phyloP scores from a whole-genome alignment of 495 filamentous ascomycete species.

The Lichenothelia convexa region DNA sequence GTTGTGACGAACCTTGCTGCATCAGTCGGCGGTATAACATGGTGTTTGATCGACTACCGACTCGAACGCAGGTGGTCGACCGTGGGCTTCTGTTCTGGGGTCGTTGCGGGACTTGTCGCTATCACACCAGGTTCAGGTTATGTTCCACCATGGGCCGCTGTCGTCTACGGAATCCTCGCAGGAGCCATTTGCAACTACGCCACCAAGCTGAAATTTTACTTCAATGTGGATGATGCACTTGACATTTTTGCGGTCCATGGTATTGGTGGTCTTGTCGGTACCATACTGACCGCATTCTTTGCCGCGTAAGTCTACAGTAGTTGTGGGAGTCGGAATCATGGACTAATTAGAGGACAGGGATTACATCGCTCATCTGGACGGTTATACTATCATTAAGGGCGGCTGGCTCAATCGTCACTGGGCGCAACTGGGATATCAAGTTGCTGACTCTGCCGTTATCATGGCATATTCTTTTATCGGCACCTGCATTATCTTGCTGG shows the following conservation, averaged over 20 bases:
- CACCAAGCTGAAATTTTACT: constrained; percentile 85
- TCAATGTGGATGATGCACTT: constrained; percentile 73
- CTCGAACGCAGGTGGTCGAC: constrained; percentile 93
- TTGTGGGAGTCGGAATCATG: not conserved
- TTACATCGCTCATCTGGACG: constrained; percentile 82
- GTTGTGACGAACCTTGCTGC: constrained; percentile 58
- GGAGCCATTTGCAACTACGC: constrained; percentile 82
- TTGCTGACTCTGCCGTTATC: constrained; percentile 71
- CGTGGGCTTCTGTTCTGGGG: constrained; percentile 91
- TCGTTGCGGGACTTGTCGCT: constrained; percentile 77
- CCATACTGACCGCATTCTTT: constrained; percentile 78
- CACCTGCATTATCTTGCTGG: constrained; percentile 57
- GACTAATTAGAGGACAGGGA: constrained; percentile 28
- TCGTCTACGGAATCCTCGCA: constrained; percentile 73
- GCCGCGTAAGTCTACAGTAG: constrained; percentile 43
- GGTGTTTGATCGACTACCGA: constrained; percentile 88
- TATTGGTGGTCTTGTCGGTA: constrained; percentile 76
- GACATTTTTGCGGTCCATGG: constrained; percentile 91
- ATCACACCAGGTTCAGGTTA: constrained; percentile 86
- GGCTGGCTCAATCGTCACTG: constrained; percentile 88
- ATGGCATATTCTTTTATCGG: constrained; percentile 74
- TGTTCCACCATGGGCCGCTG: constrained; percentile 84
- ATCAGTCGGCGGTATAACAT: constrained; percentile 80
- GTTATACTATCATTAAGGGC: constrained; percentile 47
- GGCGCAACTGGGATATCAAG: constrained; percentile 73